Evolutionary conservation across 345 rosid species (phyloP).

Genomic region (Arabidopsis thaliana): TAIR10.1 NC_003071.7:18905501-18906000

Average conservation of each 20-base stretch:
- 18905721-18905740: constrained; percentile 56
- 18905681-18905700: neutral
- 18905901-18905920: constrained; percentile 6
- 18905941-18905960: constrained; percentile 82
- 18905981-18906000: constrained; percentile 80
- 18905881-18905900: constrained; percentile 23
- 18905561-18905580: neutral
- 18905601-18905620: constrained; percentile 7
- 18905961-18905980: constrained; percentile 82
- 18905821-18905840: constrained; percentile 32
- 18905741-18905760: constrained; percentile 80
- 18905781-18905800: constrained; percentile 82
- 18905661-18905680: constrained; percentile 18
- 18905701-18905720: constrained; percentile 20
- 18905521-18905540: constrained; percentile 3
- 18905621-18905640: neutral
- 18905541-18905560: constrained; percentile 2
- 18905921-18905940: constrained; percentile 35
- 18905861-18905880: constrained; percentile 1
- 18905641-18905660: constrained; percentile 2
- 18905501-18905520: constrained; percentile 6
- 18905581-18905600: neutral
- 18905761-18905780: constrained; percentile 91
- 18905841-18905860: constrained; percentile 24
- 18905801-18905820: constrained; percentile 54